Evolutionary conservation across 2,329 filamentous ascomycete genomes (phyloP).

Genomic region (Cytospora piceicola): DNA sequence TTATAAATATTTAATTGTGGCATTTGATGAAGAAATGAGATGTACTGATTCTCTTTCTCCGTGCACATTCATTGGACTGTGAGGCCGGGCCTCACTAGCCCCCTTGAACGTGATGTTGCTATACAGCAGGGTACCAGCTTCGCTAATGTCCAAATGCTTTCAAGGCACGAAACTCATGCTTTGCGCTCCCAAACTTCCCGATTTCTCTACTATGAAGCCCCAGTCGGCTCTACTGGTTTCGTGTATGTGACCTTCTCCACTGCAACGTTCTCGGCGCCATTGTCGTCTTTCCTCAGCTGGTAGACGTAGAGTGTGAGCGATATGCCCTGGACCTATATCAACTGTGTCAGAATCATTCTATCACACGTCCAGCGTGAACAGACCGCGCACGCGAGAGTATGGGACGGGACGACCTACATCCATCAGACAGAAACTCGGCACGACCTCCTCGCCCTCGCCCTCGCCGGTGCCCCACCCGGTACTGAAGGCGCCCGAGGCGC

Average conservation of each 20-base stretch:
- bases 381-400: not conserved
- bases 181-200: not conserved
- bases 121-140: not conserved
- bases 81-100: not conserved
- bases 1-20: constrained; percentile 19
- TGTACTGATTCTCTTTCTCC: not conserved
- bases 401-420: constrained; percentile 69
- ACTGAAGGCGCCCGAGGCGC: constrained; percentile 66
- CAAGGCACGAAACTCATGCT: constrained; percentile 1
- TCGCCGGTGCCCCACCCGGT: constrained; percentile 60
- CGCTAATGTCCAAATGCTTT: not conserved
- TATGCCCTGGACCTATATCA: constrained; percentile 85
- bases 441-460: constrained; percentile 72
- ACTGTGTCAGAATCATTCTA: constrained; percentile 3
- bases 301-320: constrained; percentile 96
- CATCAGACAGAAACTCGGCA: constrained; percentile 95
- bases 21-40: constrained; percentile 12
- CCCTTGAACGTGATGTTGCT: not conserved
- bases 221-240: constrained; percentile 68
- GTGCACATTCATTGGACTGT: not conserved
- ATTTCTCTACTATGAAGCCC: constrained; percentile 46
- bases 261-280: constrained; percentile 77
- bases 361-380: too few relatives aligned
- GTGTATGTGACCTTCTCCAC: constrained; percentile 88
- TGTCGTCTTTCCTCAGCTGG: constrained; percentile 76